Evolutionary conservation across 805 yeast species (phyloP).

Genomic region (Clavispora phyllophila): DNA sequence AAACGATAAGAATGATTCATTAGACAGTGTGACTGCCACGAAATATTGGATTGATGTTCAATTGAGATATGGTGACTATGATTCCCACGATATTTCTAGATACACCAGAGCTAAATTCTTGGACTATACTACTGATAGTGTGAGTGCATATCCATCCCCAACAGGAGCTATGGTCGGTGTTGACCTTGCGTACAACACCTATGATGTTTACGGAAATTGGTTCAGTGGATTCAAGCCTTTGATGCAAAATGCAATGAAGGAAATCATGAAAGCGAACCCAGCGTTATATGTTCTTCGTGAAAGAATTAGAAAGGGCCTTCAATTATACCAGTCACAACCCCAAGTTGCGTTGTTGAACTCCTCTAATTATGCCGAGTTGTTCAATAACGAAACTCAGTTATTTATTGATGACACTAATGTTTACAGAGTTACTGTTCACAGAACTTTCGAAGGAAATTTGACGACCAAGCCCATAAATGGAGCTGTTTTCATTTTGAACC

Average conservation of each 20-base stretch:
- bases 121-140: slow-evolving; percentile 86
- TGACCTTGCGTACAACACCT: slow-evolving; percentile 93
- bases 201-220: slow-evolving; percentile 97
- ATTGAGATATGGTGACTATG: slow-evolving; percentile 93
- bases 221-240: slow-evolving; percentile 89
- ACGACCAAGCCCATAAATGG: slow-evolving; percentile 94
- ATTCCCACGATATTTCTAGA: slow-evolving; percentile 92
- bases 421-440: slow-evolving; percentile 86
- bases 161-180: slow-evolving; percentile 88
- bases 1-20: slow-evolving; percentile 62
- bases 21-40: slow-evolving; percentile 53
- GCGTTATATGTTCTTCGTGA: slow-evolving; percentile 88
- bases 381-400: slow-evolving; percentile 76
- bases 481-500: slow-evolving; percentile 82
- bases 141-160: slow-evolving; percentile 84
- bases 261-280: slow-evolving; percentile 92
- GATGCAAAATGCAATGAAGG: slow-evolving; percentile 86
- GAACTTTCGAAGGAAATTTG: slow-evolving; percentile 87
- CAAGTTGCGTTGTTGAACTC: slow-evolving; percentile 89
- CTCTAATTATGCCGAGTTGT: slow-evolving; percentile 83
- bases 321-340: slow-evolving; percentile 87
- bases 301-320: slow-evolving; percentile 89
- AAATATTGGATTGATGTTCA: slow-evolving; percentile 96
- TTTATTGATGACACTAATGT: slow-evolving; percentile 94
- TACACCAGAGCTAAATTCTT: slow-evolving; percentile 89